phyloP scores from a whole-genome alignment of 192 early-diverging fungal species.

The Dispira simplex region DNA sequence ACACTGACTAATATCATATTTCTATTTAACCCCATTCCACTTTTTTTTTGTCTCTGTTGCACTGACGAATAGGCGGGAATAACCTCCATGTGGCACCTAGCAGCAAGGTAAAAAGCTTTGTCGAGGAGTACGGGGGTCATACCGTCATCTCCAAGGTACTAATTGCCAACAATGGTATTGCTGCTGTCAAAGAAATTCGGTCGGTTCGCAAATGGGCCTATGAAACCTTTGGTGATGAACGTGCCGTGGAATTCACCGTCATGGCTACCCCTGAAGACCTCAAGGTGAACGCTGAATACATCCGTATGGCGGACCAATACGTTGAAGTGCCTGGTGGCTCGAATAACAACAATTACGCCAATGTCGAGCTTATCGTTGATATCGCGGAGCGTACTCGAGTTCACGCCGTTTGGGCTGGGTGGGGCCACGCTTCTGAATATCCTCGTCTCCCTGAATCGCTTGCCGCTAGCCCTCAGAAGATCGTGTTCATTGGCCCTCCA shows the following conservation, averaged over 20 bases:
- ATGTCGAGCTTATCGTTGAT: constrained; percentile 96
- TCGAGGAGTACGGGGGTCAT: constrained; percentile 59
- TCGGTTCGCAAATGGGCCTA: constrained; percentile 98
- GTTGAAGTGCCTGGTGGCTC: constrained; percentile 96
- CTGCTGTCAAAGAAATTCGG: constrained; percentile 97
- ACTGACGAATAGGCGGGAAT: too few species aligned
- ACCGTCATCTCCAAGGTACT: constrained; percentile 88
- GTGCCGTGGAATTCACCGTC: constrained; percentile 88
- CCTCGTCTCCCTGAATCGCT: constrained; percentile 89
- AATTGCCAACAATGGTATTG: constrained; percentile 99
- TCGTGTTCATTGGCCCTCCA: constrained; percentile 95
- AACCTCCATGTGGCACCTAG: too few species aligned
- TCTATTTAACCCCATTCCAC: too few species aligned
- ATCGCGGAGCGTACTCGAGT: constrained; percentile 91
- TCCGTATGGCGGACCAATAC: constrained; percentile 98
- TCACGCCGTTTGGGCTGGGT: constrained; percentile 95
- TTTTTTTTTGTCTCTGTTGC: too few species aligned
- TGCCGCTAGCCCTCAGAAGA: constrained; percentile 54
- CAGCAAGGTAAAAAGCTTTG: constrained; percentile 24
- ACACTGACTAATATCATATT: too few species aligned
- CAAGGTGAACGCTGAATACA: constrained; percentile 95
- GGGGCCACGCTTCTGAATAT: constrained; percentile 99
- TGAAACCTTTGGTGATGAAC: constrained; percentile 93
- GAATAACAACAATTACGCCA: constrained; percentile 98
- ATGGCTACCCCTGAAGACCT: constrained; percentile 99